Evolutionary conservation across 2,329 filamentous ascomycete genomes (phyloP).

Genomic region (Fusarium keratoplasticum): DNA sequence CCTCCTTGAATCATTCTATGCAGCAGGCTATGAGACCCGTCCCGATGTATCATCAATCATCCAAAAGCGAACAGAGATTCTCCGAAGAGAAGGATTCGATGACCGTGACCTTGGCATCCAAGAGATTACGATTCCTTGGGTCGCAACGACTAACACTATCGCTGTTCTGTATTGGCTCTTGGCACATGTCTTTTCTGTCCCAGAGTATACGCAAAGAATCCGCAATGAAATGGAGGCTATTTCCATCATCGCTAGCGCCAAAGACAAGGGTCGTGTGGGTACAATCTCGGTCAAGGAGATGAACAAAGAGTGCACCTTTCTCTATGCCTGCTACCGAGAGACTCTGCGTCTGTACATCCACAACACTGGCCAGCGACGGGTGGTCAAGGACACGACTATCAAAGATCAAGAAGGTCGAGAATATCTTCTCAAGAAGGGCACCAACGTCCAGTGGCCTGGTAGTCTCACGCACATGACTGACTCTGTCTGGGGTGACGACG

Average conservation of each 20-base stretch:
- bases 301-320: constrained; percentile 1
- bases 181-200: constrained; percentile 6
- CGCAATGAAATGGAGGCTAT: constrained; percentile 7
- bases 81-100: neutral
- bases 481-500: constrained; percentile 8
- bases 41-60: constrained; percentile 10
- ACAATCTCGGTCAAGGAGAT: neutral
- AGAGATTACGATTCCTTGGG: constrained; percentile 13
- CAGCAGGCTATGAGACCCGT: neutral
- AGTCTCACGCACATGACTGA: constrained; percentile 2
- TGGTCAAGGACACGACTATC: constrained; percentile 2
- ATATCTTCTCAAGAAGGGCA: constrained; percentile 16
- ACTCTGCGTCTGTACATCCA: constrained; percentile 1
- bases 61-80: neutral
- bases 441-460: constrained; percentile 11
- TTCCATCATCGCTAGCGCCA: neutral
- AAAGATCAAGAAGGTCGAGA: constrained; percentile 1
- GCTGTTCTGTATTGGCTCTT: constrained; percentile 20
- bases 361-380: constrained; percentile 1
- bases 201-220: neutral
- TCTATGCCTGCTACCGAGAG: constrained; percentile 14
- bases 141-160: constrained; percentile 13
- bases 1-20: neutral
- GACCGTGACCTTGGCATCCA: neutral
- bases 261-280: neutral